phyloP scores from a whole-genome alignment of 495 filamentous ascomycete genomes.

The Penicillium lagena region DNA sequence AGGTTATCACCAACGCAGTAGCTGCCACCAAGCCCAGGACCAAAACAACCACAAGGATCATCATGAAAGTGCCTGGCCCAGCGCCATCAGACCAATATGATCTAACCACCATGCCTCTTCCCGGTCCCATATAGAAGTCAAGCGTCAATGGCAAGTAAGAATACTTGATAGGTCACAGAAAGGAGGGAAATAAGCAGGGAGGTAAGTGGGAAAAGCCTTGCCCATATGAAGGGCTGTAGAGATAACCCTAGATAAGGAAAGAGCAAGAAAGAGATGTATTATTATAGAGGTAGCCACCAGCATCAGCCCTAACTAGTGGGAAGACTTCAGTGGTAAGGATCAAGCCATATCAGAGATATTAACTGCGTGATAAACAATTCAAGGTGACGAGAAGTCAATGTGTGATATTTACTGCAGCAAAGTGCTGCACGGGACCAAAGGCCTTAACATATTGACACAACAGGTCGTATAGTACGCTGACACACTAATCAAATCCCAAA shows the following conservation, averaged over 20 bases:
- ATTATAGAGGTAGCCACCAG: neutral
- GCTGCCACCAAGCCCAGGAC: neutral
- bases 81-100: neutral
- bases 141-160: too few relatives aligned
- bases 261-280: neutral
- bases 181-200: neutral
- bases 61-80: neutral
- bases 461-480: neutral
- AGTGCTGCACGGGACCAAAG: too few relatives aligned
- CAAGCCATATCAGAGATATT: too few relatives aligned
- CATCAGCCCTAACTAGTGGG: too few relatives aligned
- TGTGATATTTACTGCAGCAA: neutral
- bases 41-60: neutral
- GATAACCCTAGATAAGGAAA: neutral
- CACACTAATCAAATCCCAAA: neutral
- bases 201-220: neutral
- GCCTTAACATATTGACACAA: too few relatives aligned
- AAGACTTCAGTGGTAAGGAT: too few relatives aligned
- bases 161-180: neutral
- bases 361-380: too few relatives aligned
- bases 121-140: neutral
- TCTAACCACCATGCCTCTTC: neutral
- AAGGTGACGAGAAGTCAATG: too few relatives aligned
- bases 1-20: constrained; percentile 6
- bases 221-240: neutral